A percentile compares a stretch with the other conserved stretches of the same genome.
phyloP scores from a whole-genome alignment of 2,329 filamentous ascomycete genomes.

The Uncinocarpus reesii region DNA sequence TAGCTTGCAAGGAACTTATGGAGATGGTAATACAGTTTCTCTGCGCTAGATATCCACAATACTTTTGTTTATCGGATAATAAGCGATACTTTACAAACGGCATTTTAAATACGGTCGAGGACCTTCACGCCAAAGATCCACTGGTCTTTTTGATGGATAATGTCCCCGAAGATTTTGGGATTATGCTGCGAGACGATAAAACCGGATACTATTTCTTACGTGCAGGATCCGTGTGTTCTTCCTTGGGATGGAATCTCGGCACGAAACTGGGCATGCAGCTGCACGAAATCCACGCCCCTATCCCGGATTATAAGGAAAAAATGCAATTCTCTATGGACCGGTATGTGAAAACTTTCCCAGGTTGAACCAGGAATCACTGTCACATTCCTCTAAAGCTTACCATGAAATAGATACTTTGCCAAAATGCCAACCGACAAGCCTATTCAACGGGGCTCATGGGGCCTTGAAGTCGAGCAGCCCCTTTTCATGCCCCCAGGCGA shows the following conservation, averaged over 20 bases:
- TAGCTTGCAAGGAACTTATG: conserved; percentile 78
- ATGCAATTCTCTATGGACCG: conserved; percentile 82
- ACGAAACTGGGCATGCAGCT: conserved; percentile 63
- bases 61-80: conserved; percentile 52
- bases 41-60: conserved; percentile 64
- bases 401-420: conserved; percentile 61
- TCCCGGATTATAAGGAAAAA: conserved; percentile 79
- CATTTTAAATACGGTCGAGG: conserved; percentile 53
- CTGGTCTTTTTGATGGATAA: conserved; percentile 64
- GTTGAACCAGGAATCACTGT: not conserved
- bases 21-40: conserved; percentile 75
- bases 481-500: conserved; percentile 64
- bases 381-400: not conserved
- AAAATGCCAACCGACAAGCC: conserved; percentile 64
- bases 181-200: conserved; percentile 60
- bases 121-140: conserved; percentile 53
- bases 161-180: conserved; percentile 72
- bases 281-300: conserved; percentile 59
- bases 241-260: conserved; percentile 67
- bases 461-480: conserved; percentile 63
- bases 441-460: conserved; percentile 79
- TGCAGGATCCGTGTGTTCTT: conserved; percentile 67
- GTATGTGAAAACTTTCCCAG: conserved; percentile 35
- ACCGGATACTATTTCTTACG: conserved; percentile 65
- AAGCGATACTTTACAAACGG: conserved; percentile 55